Evolutionary conservation across 768 basidiomycete genomes (phyloP).

Genomic region (Agrocybe praecox): DNA sequence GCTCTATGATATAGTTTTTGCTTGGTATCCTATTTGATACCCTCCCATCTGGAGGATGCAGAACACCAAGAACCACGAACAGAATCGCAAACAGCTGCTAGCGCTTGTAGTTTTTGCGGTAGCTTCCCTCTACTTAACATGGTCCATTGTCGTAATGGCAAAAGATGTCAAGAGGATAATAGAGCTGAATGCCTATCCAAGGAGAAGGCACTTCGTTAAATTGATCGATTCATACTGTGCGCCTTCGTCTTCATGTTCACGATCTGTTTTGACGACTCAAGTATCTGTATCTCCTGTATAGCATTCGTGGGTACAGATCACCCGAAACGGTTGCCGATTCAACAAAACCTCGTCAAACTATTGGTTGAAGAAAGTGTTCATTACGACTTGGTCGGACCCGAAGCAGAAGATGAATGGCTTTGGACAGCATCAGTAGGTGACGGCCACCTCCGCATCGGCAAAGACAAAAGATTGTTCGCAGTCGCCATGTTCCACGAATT

Average conservation of each 20-base stretch:
- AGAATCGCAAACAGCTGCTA: constrained; percentile 17
- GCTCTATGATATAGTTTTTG: no score
- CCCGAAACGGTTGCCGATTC: constrained; percentile 27
- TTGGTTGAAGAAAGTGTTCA: constrained; percentile 29
- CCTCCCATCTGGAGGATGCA: neutral
- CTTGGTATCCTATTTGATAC: no score
- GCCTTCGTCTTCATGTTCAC: neutral
- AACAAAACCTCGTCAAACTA: constrained; percentile 27
- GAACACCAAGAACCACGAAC: neutral
- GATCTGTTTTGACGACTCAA: neutral
- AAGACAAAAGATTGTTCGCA: constrained; percentile 31
- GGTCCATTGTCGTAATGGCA: constrained; percentile 22
- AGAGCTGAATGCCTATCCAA: constrained; percentile 14
- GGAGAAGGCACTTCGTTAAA: constrained; percentile 14
- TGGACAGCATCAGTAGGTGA: constrained; percentile 29
- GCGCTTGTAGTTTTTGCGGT: constrained; percentile 15
- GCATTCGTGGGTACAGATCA: constrained; percentile 29
- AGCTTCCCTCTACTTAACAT: constrained; percentile 28
- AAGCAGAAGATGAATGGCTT: constrained; percentile 29
- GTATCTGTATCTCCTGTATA: neutral
- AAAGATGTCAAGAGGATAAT: constrained; percentile 22
- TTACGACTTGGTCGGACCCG: constrained; percentile 26
- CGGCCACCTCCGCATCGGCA: constrained; percentile 27
- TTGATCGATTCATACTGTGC: constrained; percentile 24
- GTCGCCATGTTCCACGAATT: constrained; percentile 50